phyloP scores from a whole-genome alignment of 139 green algal species.

The Astrephomene gubernaculifera region DNA sequence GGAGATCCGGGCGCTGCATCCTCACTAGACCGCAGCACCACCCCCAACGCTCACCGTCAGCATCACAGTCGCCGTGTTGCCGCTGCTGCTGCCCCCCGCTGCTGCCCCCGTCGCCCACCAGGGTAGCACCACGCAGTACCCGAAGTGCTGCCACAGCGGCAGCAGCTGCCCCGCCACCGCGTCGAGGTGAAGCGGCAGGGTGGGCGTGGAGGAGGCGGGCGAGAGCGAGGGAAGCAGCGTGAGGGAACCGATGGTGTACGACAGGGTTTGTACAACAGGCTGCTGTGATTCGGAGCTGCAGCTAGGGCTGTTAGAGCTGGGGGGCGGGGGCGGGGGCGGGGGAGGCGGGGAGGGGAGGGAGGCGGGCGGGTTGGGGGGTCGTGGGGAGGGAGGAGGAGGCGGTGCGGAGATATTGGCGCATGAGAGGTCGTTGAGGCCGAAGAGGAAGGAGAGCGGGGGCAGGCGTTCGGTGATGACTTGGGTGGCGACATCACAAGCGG shows the following conservation, averaged over 20 bases:
- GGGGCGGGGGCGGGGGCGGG: not conserved
- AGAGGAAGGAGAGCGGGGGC: slow-evolving; percentile 3
- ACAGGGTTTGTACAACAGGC: not conserved
- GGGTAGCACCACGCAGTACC: not conserved
- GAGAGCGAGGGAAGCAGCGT: not conserved
- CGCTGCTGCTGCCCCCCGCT: too few relatives aligned
- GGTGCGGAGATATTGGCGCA: not conserved
- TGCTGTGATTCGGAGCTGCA: too few relatives aligned
- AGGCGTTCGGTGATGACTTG: not conserved
- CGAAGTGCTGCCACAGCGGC: slow-evolving; percentile 9
- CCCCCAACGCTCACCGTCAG: not conserved
- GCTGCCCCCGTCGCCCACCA: not conserved
- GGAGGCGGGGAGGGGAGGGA: not conserved
- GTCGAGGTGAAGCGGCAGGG: not conserved
- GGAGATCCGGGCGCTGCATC: too few relatives aligned
- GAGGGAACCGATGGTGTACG: not conserved
- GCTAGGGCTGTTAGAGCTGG: not conserved
- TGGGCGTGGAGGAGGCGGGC: not conserved
- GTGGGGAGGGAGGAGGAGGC: slow-evolving; percentile 3
- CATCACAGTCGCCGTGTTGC: not conserved
- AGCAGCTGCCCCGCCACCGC: not conserved
- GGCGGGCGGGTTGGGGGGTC: not conserved
- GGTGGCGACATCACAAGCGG: not conserved
- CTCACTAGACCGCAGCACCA: too few relatives aligned
- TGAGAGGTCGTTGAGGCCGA: not conserved